Base-by-base conservation (phyloP, 305 asterid species). In the Fraxinus albicans region DNA sequence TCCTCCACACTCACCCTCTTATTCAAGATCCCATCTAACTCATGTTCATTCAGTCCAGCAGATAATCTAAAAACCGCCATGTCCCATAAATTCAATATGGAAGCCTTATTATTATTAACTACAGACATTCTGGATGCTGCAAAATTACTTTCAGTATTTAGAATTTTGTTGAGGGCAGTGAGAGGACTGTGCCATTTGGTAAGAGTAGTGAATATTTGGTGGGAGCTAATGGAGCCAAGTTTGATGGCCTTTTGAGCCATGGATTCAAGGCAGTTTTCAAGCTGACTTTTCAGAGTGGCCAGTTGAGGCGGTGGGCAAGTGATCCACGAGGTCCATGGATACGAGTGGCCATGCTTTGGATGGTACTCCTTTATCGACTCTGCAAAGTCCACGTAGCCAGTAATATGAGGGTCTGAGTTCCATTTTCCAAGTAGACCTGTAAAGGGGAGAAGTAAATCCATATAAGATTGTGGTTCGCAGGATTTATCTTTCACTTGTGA, bases 311-410 rank as follows among this genome's bases (percentile, higher is more conserved):
- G 90, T 1, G 93, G 84, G 76, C 95, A 93, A 77, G 77, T 90
- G 75, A 88, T 81, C 99, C 98, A 96, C 31, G 99, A 96, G 36
- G 87, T 80, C 98, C 98, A 96, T 63, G 99, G 98, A 87, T 90
- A 94, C 63, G 98, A 91, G 60, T 89, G 87, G n/a, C 94, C 97
- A 74, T 91, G 93, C 83, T 90, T 91, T 73, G 99, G 99, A 90
- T 95, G 98, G 88, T 93, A 88, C 73, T 89, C 94, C 86, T 90
- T 84, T 6, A 94, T 80, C 7, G 92, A 86, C 86, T 96, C 97
- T 0, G 97, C 99, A 82, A 95, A 92, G 92, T 95, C 99, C 31
- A 96, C 92, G 78, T 94, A 96, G 53, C 94, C 98, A 70, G 99
- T 88, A 34, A 94, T 40, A 80, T 95, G 99, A 29, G 98, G 98